phyloP scores from a whole-genome alignment of 179 eudicot genomes.

The Silene vulgaris region DNA sequence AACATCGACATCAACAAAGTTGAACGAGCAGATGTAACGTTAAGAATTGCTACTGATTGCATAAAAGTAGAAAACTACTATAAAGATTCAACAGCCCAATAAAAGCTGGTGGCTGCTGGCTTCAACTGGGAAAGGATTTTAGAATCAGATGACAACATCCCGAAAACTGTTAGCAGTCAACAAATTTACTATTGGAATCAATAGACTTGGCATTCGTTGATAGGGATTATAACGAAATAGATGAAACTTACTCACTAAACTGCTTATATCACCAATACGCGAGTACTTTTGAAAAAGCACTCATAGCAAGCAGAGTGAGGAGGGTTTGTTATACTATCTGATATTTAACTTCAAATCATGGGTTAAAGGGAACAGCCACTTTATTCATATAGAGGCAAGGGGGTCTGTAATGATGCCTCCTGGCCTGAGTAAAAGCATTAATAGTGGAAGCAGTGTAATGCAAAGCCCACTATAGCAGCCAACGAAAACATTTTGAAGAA shows the following conservation, averaged over 20 bases:
- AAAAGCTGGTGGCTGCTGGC: neutral
- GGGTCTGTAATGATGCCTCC: neutral
- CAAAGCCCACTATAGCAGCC: neutral
- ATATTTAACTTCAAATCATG: neutral
- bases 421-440: neutral
- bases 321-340: neutral
- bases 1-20: neutral
- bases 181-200: neutral
- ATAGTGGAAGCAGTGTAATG: neutral
- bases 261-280: neutral
- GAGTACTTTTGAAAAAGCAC: neutral
- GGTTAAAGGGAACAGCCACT: neutral
- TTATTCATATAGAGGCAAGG: neutral
- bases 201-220: neutral
- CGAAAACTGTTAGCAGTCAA: neutral
- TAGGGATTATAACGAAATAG: neutral
- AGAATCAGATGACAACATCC: neutral
- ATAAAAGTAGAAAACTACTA: neutral
- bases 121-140: neutral
- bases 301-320: neutral
- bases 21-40: conserved; percentile 5
- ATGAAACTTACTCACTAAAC: neutral
- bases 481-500: neutral
- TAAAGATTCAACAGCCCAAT: neutral
- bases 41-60: neutral